phyloP scores from a whole-genome alignment of 306 rosid species.

The Bauhinia variegata region DNA sequence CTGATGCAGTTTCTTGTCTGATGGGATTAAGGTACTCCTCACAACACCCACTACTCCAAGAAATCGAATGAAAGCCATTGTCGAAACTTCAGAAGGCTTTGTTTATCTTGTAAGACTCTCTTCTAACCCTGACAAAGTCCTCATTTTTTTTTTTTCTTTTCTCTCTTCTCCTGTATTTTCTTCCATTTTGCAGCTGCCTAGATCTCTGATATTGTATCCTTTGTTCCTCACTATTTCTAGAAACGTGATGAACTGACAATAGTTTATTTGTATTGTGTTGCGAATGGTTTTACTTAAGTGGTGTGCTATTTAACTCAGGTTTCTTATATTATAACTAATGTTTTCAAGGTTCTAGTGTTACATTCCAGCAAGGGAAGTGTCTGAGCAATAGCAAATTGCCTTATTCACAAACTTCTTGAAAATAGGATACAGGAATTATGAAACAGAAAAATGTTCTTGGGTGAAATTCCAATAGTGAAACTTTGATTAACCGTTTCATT shows the following conservation, averaged over 20 bases:
- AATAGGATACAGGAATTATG: constrained; percentile 15
- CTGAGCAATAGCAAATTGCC: not conserved
- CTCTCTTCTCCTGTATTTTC: constrained; percentile 3
- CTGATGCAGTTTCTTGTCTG: constrained; percentile 27
- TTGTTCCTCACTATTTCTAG: constrained; percentile 1
- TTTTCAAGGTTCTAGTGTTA: constrained; percentile 3
- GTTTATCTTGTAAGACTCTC: constrained; percentile 70
- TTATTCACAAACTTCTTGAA: constrained; percentile 12
- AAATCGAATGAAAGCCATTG: constrained; percentile 80
- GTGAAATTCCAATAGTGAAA: not conserved
- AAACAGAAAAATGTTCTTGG: constrained; percentile 3
- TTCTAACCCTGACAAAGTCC: constrained; percentile 14
- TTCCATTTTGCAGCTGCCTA: not conserved
- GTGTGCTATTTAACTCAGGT: too few relatives aligned
- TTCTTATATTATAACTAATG: too few relatives aligned
- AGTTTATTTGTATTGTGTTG: not conserved
- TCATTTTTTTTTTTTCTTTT: not conserved
- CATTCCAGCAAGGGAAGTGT: not conserved
- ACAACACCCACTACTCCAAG: constrained; percentile 92
- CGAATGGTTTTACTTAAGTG: not conserved
- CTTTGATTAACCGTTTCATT: constrained; percentile 29
- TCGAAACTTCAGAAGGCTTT: constrained; percentile 83
- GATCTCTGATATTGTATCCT: not conserved
- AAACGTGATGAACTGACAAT: not conserved
- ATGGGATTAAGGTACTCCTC: constrained; percentile 71